These are phyloP conservation scores for Brasilioporus rufonigricans DNA, from an alignment of 768 basidiomycete genomes.

Conservation along the genomic window DNA sequence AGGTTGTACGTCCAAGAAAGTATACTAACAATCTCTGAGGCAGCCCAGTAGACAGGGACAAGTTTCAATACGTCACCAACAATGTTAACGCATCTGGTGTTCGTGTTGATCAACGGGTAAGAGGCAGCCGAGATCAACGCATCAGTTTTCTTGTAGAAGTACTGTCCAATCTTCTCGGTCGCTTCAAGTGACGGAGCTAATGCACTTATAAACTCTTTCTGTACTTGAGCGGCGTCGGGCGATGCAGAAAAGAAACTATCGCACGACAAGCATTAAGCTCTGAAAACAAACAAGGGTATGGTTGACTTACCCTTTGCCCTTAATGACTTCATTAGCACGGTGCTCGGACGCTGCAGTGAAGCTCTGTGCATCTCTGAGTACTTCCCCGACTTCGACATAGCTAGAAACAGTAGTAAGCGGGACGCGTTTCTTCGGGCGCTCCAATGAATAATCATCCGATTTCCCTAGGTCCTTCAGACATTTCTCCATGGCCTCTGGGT, in stretches of 20 bases:
- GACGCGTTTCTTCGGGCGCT: constrained; percentile 40
- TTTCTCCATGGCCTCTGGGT: constrained; percentile 63
- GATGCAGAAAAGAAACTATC: constrained; percentile 65
- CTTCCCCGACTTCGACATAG: constrained; percentile 51
- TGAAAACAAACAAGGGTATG: neutral
- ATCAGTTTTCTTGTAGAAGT: constrained; percentile 64
- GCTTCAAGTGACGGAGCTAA: constrained; percentile 48
- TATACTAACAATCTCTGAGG: constrained; percentile 59
- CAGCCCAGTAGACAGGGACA: constrained; percentile 69
- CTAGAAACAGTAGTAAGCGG: constrained; percentile 36
- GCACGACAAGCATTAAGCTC: neutral
- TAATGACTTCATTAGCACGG: constrained; percentile 52
- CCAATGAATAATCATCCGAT: constrained; percentile 52
- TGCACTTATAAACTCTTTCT: constrained; percentile 49
- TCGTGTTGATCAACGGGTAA: constrained; percentile 54
- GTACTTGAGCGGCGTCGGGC: constrained; percentile 34
- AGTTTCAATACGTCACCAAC: constrained; percentile 64
- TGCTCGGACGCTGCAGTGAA: constrained; percentile 51
- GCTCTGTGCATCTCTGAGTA: constrained; percentile 43
- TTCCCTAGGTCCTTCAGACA: constrained; percentile 56
- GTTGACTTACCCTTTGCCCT: constrained; percentile 53
- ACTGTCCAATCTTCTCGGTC: constrained; percentile 50
- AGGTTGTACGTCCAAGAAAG: neutral
- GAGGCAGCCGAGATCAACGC: constrained; percentile 55
- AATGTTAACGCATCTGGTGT: constrained; percentile 57